A percentile compares a stretch with the other conserved stretches of the same genome.
Evolutionary conservation across 2,329 filamentous ascomycete genomes (phyloP).

Genomic region (Aspergillus brunneoviolaceus): DNA sequence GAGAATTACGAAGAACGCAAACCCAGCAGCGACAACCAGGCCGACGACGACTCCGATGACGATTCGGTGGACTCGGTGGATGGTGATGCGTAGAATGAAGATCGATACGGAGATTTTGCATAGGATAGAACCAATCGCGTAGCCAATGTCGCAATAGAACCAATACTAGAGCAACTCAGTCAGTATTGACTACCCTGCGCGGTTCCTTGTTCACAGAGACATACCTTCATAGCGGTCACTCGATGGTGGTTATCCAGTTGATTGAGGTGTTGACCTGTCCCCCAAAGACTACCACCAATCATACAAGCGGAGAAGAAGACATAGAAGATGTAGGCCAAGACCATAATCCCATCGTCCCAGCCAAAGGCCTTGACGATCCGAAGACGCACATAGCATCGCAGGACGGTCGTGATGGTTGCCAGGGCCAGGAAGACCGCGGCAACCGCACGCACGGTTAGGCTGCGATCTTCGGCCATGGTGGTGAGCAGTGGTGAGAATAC

Average conservation of each 20-base stretch:
- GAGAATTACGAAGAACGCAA: constrained; percentile 47
- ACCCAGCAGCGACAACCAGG: constrained; percentile 42
- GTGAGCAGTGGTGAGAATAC: background rate
- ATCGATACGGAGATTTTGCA: constrained; percentile 51
- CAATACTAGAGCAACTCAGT: constrained; percentile 29
- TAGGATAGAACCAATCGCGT: constrained; percentile 45
- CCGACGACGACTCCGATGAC: constrained; percentile 46
- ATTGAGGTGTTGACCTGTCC: constrained; percentile 22
- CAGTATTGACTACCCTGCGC: background rate
- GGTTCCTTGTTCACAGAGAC: background rate
- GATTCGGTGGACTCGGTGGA: constrained; percentile 43
- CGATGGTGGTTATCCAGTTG: constrained; percentile 13
- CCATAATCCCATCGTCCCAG: constrained; percentile 37
- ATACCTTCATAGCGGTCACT: constrained; percentile 19
- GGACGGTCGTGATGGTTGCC: constrained; percentile 37
- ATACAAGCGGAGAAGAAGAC: constrained; percentile 23
- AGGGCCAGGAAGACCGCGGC: constrained; percentile 41
- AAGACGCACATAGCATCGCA: constrained; percentile 45
- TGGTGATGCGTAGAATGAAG: constrained; percentile 50
- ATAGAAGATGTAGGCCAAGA: constrained; percentile 22
- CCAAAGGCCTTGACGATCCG: constrained; percentile 41
- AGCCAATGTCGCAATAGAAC: constrained; percentile 53
- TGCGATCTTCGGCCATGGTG: constrained; percentile 14
- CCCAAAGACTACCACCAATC: constrained; percentile 22
- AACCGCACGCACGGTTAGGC: constrained; percentile 17